Conservation (phyloP, 352 stramenopile species). For the Stephanocyclus meneghinianus region DNA sequence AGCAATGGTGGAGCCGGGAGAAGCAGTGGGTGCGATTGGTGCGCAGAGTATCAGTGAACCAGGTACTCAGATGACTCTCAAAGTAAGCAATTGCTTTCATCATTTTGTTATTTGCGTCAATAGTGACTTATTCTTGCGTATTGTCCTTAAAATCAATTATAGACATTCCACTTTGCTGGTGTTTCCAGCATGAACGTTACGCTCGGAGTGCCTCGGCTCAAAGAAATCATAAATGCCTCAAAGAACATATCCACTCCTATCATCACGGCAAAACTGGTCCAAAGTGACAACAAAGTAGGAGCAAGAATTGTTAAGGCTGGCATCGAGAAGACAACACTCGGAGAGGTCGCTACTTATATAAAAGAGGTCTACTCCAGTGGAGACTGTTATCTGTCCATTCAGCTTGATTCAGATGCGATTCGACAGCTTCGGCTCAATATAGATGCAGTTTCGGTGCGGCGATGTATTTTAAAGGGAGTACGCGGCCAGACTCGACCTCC, state of each 20-base stretch:
- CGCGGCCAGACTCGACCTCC: slow-evolving; percentile 87
- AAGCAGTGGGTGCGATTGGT: slow-evolving; percentile 95
- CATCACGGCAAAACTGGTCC: slow-evolving; percentile 96
- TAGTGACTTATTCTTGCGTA: neutral
- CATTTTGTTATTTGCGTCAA: too few relatives aligned
- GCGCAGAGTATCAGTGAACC: slow-evolving; percentile 96
- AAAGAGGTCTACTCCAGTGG: slow-evolving; percentile 96
- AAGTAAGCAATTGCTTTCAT: slow-evolving; percentile 41
- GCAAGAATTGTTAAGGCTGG: slow-evolving; percentile 97
- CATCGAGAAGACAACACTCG: slow-evolving; percentile 98
- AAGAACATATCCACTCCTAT: slow-evolving; percentile 99
- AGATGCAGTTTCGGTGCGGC: slow-evolving; percentile 87
- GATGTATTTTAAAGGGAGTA: slow-evolving; percentile 89
- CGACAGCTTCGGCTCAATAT: slow-evolving; percentile 95
- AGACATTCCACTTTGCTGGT: slow-evolving; percentile 99
- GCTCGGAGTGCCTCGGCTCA: slow-evolving; percentile 96
- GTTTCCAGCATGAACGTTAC: slow-evolving; percentile 99
- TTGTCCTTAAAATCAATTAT: slow-evolving; percentile 69
- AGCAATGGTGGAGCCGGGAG: slow-evolving; percentile 88
- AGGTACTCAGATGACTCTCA: slow-evolving; percentile 84
- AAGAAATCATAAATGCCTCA: slow-evolving; percentile 88
- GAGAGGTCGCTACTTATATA: slow-evolving; percentile 91
- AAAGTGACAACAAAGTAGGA: slow-evolving; percentile 93
- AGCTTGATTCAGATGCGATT: slow-evolving; percentile 96
- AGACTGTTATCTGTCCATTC: slow-evolving; percentile 93